Evolutionary conservation across 176 grass and related monocot species (phyloP).

Genomic region (Dendrocalamus sinicus): DNA sequence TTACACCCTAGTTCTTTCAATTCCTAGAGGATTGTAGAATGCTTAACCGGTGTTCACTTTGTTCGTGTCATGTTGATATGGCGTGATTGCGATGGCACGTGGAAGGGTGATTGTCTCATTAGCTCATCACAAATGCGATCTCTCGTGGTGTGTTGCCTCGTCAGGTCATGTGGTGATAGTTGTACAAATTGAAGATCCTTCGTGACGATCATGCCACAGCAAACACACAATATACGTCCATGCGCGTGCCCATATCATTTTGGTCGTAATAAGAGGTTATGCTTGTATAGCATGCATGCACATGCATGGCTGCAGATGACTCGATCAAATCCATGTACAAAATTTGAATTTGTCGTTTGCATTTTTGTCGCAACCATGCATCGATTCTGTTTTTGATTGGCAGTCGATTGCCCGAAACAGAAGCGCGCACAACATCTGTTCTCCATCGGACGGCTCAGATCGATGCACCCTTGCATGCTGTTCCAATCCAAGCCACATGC

Average conservation of each 20-base stretch:
- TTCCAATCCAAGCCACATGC: background rate
- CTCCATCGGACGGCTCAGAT: background rate
- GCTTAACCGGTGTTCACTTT: background rate
- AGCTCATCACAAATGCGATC: too few relatives aligned
- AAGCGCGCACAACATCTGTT: background rate
- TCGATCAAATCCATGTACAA: background rate
- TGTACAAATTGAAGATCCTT: background rate
- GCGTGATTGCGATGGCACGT: too few relatives aligned
- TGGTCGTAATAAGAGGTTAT: background rate
- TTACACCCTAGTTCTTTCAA: background rate
- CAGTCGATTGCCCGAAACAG: background rate
- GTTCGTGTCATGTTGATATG: background rate
- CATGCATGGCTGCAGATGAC: background rate
- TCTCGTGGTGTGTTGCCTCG: background rate
- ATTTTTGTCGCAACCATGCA: background rate
- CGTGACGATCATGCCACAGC: too few relatives aligned
- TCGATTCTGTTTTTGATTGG: background rate
- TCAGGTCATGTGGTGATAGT: background rate
- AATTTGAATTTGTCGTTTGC: background rate
- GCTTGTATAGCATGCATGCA: background rate
- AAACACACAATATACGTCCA: background rate
- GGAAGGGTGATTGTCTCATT: too few relatives aligned
- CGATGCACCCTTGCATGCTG: background rate
- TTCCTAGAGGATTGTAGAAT: background rate
- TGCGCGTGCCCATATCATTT: background rate